Conservation (phyloP, 345 rosid species). For the Psidium friedrichsthalianum region DNA sequence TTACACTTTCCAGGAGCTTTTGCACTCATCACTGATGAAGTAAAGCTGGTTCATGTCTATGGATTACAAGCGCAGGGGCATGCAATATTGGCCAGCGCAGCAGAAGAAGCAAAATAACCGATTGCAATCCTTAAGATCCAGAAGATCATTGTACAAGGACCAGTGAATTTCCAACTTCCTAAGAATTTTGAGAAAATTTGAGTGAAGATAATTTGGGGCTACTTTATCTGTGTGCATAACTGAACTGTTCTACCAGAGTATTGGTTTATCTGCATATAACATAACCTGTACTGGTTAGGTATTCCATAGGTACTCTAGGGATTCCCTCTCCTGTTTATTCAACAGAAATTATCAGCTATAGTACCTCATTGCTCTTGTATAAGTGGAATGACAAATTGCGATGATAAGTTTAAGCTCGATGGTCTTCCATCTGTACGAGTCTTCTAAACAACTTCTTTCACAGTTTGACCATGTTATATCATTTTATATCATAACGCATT, state of each 20-base stretch:
- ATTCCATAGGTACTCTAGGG: not conserved
- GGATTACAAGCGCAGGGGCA: slow-evolving; percentile 83
- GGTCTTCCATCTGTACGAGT: not conserved
- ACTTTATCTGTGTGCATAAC: not conserved
- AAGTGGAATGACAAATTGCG: not conserved
- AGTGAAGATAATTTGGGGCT: slow-evolving; percentile 11
- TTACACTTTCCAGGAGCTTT: slow-evolving; percentile 48
- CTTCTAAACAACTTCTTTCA: not conserved
- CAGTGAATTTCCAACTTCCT: slow-evolving; percentile 48
- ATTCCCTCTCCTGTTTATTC: not conserved
- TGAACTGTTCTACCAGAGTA: not conserved
- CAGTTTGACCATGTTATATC: not conserved
- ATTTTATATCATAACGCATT: not conserved
- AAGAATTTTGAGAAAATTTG: slow-evolving; percentile 75
- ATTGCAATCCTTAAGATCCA: slow-evolving; percentile 31
- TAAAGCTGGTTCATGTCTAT: slow-evolving; percentile 83
- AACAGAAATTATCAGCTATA: not conserved
- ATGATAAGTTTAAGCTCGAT: not conserved
- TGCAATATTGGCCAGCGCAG: slow-evolving; percentile 83
- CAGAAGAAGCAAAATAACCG: slow-evolving; percentile 63
- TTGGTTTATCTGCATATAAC: not conserved
- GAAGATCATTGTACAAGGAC: slow-evolving; percentile 15
- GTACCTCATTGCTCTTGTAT: not conserved
- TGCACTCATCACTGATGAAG: slow-evolving; percentile 76
- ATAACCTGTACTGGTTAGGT: not conserved